These are phyloP conservation scores for Fusarium pininemorale DNA, from an alignment of 2,329 filamentous ascomycete species.

Conservation along the genomic window DNA sequence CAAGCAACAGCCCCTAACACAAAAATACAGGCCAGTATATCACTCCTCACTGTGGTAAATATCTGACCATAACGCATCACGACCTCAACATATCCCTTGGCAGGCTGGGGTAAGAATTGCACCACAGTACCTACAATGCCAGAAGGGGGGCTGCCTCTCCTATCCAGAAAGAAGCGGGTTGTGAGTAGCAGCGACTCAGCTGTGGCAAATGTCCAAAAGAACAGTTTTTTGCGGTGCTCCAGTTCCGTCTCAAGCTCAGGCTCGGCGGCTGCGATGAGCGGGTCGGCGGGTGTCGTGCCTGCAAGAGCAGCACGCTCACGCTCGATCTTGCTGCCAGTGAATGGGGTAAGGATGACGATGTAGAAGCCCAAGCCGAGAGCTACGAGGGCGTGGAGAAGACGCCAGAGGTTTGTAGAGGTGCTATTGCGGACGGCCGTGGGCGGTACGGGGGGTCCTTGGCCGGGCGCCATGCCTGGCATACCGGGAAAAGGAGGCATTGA, in stretches of 20 bases:
- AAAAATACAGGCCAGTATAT: constrained; percentile 81
- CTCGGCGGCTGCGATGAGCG: constrained; percentile 33
- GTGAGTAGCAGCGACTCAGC: constrained; percentile 78
- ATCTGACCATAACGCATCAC: constrained; percentile 74
- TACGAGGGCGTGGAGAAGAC: constrained; percentile 77
- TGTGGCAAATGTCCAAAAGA: constrained; percentile 85
- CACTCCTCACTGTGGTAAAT: constrained; percentile 74
- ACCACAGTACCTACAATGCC: constrained; percentile 72
- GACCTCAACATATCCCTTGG: constrained; percentile 68
- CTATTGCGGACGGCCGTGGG: constrained; percentile 42
- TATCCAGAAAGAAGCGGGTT: constrained; percentile 75
- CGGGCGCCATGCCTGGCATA: constrained; percentile 48
- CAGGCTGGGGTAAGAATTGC: constrained; percentile 72
- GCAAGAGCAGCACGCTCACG: constrained; percentile 57
- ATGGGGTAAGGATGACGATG: constrained; percentile 73
- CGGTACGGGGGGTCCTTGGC: constrained; percentile 44
- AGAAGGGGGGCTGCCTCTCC: constrained; percentile 62
- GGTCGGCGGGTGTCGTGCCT: constrained; percentile 37
- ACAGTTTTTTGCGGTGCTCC: constrained; percentile 51
- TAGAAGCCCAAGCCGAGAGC: constrained; percentile 76
- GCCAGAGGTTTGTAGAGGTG: constrained; percentile 67
- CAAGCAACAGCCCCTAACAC: constrained; percentile 71
- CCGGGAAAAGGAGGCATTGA: constrained; percentile 49
- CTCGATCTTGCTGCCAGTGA: constrained; percentile 71
- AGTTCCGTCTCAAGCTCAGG: constrained; percentile 44